phyloP scores from a whole-genome alignment of 257 asterid genomes.

The Solanum lycopersicoides region DNA sequence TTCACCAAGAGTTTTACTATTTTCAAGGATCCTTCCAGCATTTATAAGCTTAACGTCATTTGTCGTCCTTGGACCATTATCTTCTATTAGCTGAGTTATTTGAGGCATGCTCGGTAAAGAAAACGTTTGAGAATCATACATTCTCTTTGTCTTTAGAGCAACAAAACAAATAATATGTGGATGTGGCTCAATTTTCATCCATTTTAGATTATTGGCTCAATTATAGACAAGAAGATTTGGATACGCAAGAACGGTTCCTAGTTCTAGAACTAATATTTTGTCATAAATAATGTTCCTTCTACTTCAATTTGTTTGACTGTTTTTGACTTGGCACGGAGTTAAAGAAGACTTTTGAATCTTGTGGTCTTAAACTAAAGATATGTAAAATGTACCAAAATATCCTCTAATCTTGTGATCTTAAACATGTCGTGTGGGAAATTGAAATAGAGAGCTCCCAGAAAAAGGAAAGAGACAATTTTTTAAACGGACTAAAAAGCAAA shows the following conservation, averaged over 20 bases:
- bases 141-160: neutral
- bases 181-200: neutral
- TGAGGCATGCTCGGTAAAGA: neutral
- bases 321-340: neutral
- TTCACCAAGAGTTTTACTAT: slow-evolving; percentile 63
- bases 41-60: slow-evolving; percentile 72
- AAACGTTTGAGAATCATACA: neutral
- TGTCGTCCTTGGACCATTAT: slow-evolving; percentile 56
- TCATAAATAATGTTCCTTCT: neutral
- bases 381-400: neutral
- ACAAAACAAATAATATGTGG: neutral
- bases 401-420: neutral
- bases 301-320: no score
- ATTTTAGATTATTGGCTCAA: neutral
- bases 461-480: no score
- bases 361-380: neutral
- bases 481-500: no score
- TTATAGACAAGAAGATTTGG: neutral
- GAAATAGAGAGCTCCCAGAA: neutral
- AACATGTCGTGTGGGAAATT: neutral
- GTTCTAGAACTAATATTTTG: neutral
- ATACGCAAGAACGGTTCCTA: neutral
- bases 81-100: neutral
- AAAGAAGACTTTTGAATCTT: neutral
- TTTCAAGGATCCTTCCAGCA: slow-evolving; percentile 85